Evolutionary conservation across 139 green algal species (phyloP).

Genomic region (Tetradesmus lagerheimii): DNA sequence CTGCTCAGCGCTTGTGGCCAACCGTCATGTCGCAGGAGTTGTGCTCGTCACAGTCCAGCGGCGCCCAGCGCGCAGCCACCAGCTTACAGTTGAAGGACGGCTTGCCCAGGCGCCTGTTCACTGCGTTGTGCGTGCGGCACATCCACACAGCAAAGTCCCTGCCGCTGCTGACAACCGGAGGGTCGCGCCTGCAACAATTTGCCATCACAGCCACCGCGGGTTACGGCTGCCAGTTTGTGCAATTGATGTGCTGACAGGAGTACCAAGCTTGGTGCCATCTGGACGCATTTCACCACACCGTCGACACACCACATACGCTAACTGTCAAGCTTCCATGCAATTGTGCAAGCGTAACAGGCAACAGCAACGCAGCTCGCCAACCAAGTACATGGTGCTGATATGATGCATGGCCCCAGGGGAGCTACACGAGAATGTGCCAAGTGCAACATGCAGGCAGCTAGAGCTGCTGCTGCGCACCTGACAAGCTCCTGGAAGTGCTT

Average conservation of each 20-base stretch:
- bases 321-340: not conserved
- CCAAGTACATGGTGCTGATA: too few species aligned
- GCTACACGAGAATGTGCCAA: too few species aligned
- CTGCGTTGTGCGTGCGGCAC: constrained; percentile 89
- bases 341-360: not conserved
- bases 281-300: too few species aligned
- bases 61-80: constrained; percentile 77
- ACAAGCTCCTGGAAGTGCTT: constrained; percentile 90
- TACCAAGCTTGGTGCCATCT: too few species aligned
- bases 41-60: constrained; percentile 75
- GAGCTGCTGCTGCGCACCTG: constrained; percentile 50
- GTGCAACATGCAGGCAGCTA: not conserved
- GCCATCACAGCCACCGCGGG: not conserved
- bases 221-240: too few species aligned
- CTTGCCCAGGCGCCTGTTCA: constrained; percentile 88
- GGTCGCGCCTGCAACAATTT: constrained; percentile 60
- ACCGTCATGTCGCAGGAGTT: constrained; percentile 48
- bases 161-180: constrained; percentile 62
- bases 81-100: constrained; percentile 88
- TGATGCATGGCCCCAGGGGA: too few species aligned
- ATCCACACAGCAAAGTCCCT: constrained; percentile 83
- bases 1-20: constrained; percentile 25
- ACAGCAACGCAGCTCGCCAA: too few species aligned
- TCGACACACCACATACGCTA: not conserved
- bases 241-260: too few species aligned